Evolutionary conservation across 768 basidiomycete genomes (phyloP).

Genomic region (Dentipellis fragilis): DNA sequence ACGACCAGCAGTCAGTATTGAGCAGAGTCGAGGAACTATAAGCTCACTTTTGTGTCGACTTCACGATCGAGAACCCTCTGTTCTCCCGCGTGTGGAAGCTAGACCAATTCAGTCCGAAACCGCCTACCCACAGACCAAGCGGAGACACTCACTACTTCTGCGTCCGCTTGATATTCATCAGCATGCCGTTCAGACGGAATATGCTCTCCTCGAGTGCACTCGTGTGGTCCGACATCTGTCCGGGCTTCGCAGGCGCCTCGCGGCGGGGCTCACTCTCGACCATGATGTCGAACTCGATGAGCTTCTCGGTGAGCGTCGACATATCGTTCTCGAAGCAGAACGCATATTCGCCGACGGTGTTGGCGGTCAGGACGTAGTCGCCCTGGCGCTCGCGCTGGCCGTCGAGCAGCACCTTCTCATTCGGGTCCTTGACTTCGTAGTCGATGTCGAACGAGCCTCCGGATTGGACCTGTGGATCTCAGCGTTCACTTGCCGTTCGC

Average conservation of each 20-base stretch:
- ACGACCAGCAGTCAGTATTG: slow-evolving; percentile 2
- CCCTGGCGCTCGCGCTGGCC: slow-evolving; percentile 88
- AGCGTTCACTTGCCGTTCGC: neutral
- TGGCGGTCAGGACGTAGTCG: slow-evolving; percentile 95
- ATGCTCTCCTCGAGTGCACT: slow-evolving; percentile 91
- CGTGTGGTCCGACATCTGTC: slow-evolving; percentile 87
- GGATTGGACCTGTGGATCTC: slow-evolving; percentile 67
- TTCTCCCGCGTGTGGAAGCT: slow-evolving; percentile 95
- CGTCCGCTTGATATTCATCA: slow-evolving; percentile 83
- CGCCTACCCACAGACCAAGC: neutral
- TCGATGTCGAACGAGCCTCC: slow-evolving; percentile 96
- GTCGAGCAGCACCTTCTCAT: slow-evolving; percentile 78
- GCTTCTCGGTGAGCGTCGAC: slow-evolving; percentile 86
- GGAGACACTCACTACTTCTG: slow-evolving; percentile 78
- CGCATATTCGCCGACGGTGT: slow-evolving; percentile 80
- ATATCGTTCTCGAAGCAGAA: slow-evolving; percentile 99
- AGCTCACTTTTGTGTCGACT: slow-evolving; percentile 75
- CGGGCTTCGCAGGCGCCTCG: slow-evolving; percentile 79
- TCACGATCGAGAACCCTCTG: slow-evolving; percentile 87
- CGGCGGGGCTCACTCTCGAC: slow-evolving; percentile 93
- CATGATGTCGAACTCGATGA: slow-evolving; percentile 96
- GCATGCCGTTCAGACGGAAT: slow-evolving; percentile 78
- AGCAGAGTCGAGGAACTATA: neutral
- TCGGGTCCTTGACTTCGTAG: slow-evolving; percentile 87
- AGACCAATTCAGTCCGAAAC: neutral